Evolutionary conservation across 345 rosid genomes (phyloP).

Genomic region (Murraya paniculata): DNA sequence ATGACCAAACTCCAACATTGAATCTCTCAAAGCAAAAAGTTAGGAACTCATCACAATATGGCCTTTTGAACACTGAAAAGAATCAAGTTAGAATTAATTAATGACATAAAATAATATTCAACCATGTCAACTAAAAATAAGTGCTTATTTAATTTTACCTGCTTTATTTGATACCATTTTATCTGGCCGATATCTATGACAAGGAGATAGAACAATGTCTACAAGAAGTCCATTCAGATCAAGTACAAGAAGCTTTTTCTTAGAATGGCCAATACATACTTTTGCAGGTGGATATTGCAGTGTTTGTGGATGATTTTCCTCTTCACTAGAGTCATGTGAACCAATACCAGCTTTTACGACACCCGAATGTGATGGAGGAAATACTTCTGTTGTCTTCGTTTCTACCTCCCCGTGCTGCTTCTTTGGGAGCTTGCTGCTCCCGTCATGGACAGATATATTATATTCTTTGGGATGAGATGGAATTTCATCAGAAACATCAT

Average conservation of each 20-base stretch:
- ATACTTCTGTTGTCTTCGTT: constrained; percentile 12
- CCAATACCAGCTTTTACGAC: constrained; percentile 5
- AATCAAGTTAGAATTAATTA: constrained; percentile 2
- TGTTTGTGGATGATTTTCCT: constrained; percentile 17
- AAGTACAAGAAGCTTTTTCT: constrained; percentile 70
- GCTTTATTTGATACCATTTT: constrained; percentile 40
- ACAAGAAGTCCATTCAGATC: constrained; percentile 86
- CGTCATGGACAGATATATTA: not conserved
- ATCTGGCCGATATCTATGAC: constrained; percentile 35
- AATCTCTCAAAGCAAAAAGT: constrained; percentile 79
- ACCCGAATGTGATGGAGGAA: constrained; percentile 20
- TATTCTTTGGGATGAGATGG: not conserved
- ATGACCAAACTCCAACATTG: constrained; percentile 87
- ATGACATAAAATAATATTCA: not conserved
- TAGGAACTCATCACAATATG: constrained; percentile 58
- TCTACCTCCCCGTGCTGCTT: constrained; percentile 23
- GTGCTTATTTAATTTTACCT: constrained; percentile 37
- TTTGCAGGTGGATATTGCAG: constrained; percentile 21
- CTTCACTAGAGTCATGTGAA: constrained; percentile 11
- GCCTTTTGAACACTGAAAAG: constrained; percentile 70
- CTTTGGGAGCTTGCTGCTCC: constrained; percentile 14
- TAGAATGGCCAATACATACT: constrained; percentile 23
- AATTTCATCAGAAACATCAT: not conserved
- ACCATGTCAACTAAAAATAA: not conserved
- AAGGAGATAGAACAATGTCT: constrained; percentile 40